Percentiles rank a stretch among this genome's conserved stretches.
Conservation (phyloP, 352 stramenopile genomes). For the Blastocystis hominis region DNA sequence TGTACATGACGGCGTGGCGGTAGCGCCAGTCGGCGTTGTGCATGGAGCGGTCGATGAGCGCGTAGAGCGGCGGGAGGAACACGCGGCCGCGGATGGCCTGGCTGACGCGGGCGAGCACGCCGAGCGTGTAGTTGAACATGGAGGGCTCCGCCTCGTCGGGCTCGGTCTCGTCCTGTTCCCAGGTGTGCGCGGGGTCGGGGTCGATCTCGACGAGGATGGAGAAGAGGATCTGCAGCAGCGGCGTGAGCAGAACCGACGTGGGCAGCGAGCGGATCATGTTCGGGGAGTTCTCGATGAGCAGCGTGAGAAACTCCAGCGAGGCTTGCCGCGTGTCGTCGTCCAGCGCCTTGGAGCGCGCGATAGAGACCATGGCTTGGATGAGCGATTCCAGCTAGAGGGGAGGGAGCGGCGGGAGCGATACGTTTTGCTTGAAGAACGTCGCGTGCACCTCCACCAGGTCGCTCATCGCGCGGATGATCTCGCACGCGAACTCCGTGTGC, state of each 20-base stretch:
- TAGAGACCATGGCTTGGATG: constrained; percentile 49
- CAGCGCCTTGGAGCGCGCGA: background rate
- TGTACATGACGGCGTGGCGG: constrained; percentile 48
- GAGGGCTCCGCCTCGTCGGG: constrained; percentile 1
- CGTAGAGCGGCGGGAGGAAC: constrained; percentile 47
- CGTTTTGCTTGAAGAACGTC: constrained; percentile 58
- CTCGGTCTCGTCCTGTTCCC: constrained; percentile 18
- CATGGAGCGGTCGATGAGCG: background rate
- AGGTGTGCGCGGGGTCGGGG: background rate
- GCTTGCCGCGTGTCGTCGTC: constrained; percentile 24
- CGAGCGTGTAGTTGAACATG: constrained; percentile 17
- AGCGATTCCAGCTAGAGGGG: constrained; percentile 47
- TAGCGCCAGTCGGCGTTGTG: constrained; percentile 2
- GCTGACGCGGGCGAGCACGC: background rate
- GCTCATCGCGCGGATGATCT: constrained; percentile 42
- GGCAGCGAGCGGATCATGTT: constrained; percentile 50
- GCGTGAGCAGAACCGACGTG: background rate
- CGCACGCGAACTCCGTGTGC: background rate
- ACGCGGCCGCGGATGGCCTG: background rate
- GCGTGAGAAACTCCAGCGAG: constrained; percentile 40
- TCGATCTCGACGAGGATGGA: constrained; percentile 12
- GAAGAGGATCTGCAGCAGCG: constrained; percentile 40
- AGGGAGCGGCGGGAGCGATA: background rate
- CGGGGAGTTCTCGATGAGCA: constrained; percentile 33
- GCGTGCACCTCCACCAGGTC: constrained; percentile 46